These are phyloP conservation scores for Neltuma alba DNA, from an alignment of 306 rosid species.

Conservation along the genomic window DNA sequence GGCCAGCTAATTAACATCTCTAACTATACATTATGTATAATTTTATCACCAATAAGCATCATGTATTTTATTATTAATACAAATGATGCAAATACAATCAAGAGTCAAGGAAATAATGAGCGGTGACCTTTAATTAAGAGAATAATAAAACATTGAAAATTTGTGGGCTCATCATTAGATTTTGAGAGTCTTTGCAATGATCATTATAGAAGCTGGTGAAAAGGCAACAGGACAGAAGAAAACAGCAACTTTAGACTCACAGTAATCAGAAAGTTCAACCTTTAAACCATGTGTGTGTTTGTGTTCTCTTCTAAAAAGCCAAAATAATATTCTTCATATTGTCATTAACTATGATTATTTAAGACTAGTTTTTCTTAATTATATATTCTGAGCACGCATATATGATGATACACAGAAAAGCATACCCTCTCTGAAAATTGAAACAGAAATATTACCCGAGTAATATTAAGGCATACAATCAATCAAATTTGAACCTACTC, in stretches of 20 bases:
- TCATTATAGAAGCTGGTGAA: background rate
- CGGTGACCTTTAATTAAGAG: no score
- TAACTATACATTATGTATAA: no score
- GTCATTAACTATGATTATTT: background rate
- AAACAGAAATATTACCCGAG: background rate
- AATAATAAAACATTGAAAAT: no score
- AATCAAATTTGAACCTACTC: background rate
- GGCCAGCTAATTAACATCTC: no score
- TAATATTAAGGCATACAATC: background rate
- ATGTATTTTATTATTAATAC: no score
- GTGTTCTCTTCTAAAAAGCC: background rate
- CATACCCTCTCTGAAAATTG: background rate
- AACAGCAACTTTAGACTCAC: background rate
- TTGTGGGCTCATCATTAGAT: background rate
- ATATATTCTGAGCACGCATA: no score
- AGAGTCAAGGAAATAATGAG: no score
- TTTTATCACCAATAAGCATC: no score
- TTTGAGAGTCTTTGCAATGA: background rate
- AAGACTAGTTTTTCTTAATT: background rate
- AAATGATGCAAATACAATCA: no score
- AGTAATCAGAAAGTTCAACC: background rate
- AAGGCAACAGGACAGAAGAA: slow-evolving; percentile 18
- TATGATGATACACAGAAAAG: background rate
- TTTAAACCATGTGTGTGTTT: background rate
- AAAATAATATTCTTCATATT: background rate